Evolutionary conservation across 306 rosid species (phyloP), one percentile per base, ranked within the genome.

Genomic region (Sicyos baderoa): DNA sequence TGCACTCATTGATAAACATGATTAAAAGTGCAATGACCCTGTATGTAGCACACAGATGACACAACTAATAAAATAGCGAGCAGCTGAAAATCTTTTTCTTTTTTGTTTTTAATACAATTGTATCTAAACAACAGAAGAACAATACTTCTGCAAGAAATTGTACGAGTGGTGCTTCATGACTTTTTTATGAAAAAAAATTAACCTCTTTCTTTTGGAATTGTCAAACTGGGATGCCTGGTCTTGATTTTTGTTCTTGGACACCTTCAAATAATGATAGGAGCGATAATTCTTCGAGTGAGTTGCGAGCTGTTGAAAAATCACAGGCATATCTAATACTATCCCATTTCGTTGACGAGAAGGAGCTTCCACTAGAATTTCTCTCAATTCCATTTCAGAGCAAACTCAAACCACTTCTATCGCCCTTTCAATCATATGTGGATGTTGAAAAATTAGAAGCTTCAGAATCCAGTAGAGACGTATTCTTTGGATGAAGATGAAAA

Each of bases 161-260:
- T n/a, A n/a, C n/a, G n/a, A n/a, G n/a, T n/a, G n/a, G n/a, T n/a
- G n/a, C 69, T 75, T 83, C 78, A 79, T n/a, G n/a, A n/a, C n/a
- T n/a, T n/a, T n/a, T n/a, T n/a, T n/a, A n/a, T n/a, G n/a, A n/a
- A n/a, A n/a, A n/a, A n/a, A n/a, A n/a, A n/a, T n/a, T n/a, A n/a
- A n/a, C n/a, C n/a, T n/a, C n/a, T n/a, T n/a, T n/a, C n/a, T n/a
- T n/a, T n/a, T n/a, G n/a, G n/a, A n/a, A n/a, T n/a, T n/a, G n/a
- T n/a, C 77, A 61, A 80, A 74, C 58, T 62, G 85, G 76, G 63
- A 75, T 82, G 21, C 97, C 97, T 3, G 99, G 99, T 73, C 99
- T 96, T 18, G 96, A 90, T 76, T 90, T 94, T 77, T 94, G 99
- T 96, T 85, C 95, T 37, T 94, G 99, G 99, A 74, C 83, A 49